phyloP scores from a whole-genome alignment of 176 grass and related monocot species.

The Hordeum marinum region DNA sequence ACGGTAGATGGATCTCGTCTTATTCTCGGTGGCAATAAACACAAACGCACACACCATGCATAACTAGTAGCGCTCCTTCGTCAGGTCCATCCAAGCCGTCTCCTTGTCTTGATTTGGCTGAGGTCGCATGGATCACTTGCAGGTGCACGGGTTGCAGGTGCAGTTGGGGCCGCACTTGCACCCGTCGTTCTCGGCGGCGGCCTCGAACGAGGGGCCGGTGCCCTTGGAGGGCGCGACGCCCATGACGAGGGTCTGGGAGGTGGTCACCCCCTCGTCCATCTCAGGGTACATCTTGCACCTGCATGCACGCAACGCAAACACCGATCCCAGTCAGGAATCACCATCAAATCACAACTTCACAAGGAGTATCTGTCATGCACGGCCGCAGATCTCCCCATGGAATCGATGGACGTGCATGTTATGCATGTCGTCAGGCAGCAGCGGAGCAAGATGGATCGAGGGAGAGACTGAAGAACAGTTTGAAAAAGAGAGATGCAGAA shows the following conservation, averaged over 20 bases:
- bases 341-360: too few relatives aligned
- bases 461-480: too few relatives aligned
- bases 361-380: too few relatives aligned
- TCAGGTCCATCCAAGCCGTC: neutral
- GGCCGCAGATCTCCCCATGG: too few relatives aligned
- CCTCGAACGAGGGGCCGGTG: slow-evolving; percentile 8
- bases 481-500: too few relatives aligned
- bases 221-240: slow-evolving; percentile 55
- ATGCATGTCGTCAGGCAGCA: too few relatives aligned
- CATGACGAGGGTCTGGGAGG: slow-evolving; percentile 41
- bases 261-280: slow-evolving; percentile 40
- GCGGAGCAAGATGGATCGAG: too few relatives aligned
- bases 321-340: too few relatives aligned
- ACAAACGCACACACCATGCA: neutral
- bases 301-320: too few relatives aligned
- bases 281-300: slow-evolving; percentile 81
- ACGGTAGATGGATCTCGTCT: neutral
- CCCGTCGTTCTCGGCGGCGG: slow-evolving; percentile 25
- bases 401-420: neutral
- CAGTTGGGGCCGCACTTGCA: slow-evolving; percentile 68
- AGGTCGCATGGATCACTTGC: slow-evolving; percentile 52
- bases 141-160: slow-evolving; percentile 53
- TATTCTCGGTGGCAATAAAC: neutral
- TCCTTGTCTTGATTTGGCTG: neutral
- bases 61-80: neutral